Evolutionary conservation across 352 stramenopile species (phyloP), one percentile per base, ranked within the genome.

Genomic region (Lagenidium sp.): DNA sequence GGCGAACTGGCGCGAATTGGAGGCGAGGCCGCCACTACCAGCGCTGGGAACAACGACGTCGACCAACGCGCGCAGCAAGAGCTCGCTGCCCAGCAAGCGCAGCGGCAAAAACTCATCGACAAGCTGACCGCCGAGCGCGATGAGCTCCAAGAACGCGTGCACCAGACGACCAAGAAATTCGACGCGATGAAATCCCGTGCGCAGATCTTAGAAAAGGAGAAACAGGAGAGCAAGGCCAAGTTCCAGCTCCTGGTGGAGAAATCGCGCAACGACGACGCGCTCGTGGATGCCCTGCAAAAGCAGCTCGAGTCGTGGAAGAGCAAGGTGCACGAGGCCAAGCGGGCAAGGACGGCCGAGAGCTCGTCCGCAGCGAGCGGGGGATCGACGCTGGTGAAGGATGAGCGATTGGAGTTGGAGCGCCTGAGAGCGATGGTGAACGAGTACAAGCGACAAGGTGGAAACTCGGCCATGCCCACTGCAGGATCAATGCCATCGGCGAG

Each of bases 161-260:
- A 78, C n/a, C 61, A 84, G 18, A 50, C 79, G 20, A 73, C 63
- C 3, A 73, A 76, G 16, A 80, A 72, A 30, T 71, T 76, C 25
- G 77, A 90, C 28, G 78, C 64, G 6, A 22, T 82, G 30, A 83
- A 82, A 26, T 76, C 76, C 12, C 71, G 81, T 6, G 50, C 51
- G 6, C 67, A 85, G 35, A 83, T 75, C 16, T 60, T 94, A 6
- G 81, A 94, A 38, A 73, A 84, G 30, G 78, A 93, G 26, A 76
- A 77, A 20, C 60, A 74, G 18, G 73, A 90, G 20, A 66, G 57
- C 23, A 81, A 74, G 22, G 53, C 45, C 26, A 82, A 85, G 31
- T 58, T 93, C 8, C 70, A 84, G 32, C 50, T 89, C 6, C 46
- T 93, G 1, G 61, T 88, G 13, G 74, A 86, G 29, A 93, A 93